Base-by-base conservation (phyloP, 306 rosid species). In the Malus sylvestris region DNA sequence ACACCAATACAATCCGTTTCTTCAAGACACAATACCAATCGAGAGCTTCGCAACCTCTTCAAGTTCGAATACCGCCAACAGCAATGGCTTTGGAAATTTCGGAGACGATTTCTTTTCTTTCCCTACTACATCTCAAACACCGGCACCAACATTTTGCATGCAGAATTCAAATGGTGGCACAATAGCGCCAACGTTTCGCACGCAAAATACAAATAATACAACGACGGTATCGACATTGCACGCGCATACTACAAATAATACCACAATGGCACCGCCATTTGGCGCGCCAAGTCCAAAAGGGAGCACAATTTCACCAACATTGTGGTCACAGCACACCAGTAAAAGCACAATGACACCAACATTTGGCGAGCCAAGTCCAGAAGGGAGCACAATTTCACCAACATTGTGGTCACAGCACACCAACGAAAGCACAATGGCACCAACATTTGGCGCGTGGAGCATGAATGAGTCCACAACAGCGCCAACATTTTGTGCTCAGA, bases 1-100 rank as follows among this genome's bases (percentile, higher is more conserved):
- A 71, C 68, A 80, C 42, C 84, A 68, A 1, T 82, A 84, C 82
- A 94, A 94, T 80, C 97, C 98, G 14, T 94, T 94, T 76, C 74
- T 94, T 5, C 87, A 87, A 67, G 91, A 88, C 13, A 27, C 15
- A 60, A 1, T 61, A 2, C 67, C 63, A 33, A 13, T 52, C 8
- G 66, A 70, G 16, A 55, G 71, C 22, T 30, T 46, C n/a, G 52
- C 51, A 32, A 10, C 72, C 49, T 46, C 51, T 61, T 23, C 59
- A 3, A 60, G 20, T 60, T 30, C 64, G 16, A 42, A 38, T 4
- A 29, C 69, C 15, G 23, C 5, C 35, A 4, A 14, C 33, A 40
- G 13, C 10, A 12, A 16, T 40, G 77, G 69, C n/a, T 14, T 44
- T 25, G 70, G 22, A 19, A 45, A 10, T 44, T 19, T 44, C 11